Percentiles rank a stretch among this genome's conserved stretches.
Conservation (phyloP, 306 rosid species). For the Ormosia semicastrata region DNA sequence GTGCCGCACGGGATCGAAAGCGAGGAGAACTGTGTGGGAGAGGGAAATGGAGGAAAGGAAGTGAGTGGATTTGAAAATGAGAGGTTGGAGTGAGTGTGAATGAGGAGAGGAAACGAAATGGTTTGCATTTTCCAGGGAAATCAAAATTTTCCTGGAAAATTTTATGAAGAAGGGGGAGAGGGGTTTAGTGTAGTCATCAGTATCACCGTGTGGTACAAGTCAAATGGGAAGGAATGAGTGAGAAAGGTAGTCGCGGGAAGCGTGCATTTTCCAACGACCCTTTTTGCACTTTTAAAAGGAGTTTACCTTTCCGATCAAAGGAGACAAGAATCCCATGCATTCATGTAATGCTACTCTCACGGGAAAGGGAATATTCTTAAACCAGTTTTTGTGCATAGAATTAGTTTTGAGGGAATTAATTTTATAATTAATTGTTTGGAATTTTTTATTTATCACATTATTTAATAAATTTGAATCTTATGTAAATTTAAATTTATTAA, state of each 20-base stretch:
- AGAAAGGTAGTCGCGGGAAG: constrained; percentile 24
- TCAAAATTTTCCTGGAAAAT: background rate
- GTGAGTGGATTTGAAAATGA: constrained; percentile 18
- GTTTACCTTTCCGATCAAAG: background rate
- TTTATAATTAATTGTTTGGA: no score
- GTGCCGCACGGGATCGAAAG: constrained; percentile 3
- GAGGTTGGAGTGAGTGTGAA: constrained; percentile 15
- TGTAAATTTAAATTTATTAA: no score
- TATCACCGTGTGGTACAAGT: no score
- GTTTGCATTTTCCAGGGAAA: constrained; percentile 40
- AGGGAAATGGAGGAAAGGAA: constrained; percentile 26
- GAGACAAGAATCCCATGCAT: background rate
- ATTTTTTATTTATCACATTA: no score
- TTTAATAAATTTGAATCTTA: no score
- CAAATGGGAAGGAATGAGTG: no score
- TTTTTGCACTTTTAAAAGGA: background rate
- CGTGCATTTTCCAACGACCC: background rate
- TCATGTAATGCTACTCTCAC: background rate
- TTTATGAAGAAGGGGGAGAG: background rate
- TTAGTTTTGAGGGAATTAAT: no score
- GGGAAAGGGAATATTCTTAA: no score
- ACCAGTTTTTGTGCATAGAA: no score
- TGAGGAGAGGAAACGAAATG: constrained; percentile 31
- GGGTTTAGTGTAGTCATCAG: background rate
- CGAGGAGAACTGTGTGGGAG: background rate